Percentiles rank a stretch among this genome's conserved stretches.
Conservation (phyloP, 345 rosid genomes). For the Eucalyptus curtisii region DNA sequence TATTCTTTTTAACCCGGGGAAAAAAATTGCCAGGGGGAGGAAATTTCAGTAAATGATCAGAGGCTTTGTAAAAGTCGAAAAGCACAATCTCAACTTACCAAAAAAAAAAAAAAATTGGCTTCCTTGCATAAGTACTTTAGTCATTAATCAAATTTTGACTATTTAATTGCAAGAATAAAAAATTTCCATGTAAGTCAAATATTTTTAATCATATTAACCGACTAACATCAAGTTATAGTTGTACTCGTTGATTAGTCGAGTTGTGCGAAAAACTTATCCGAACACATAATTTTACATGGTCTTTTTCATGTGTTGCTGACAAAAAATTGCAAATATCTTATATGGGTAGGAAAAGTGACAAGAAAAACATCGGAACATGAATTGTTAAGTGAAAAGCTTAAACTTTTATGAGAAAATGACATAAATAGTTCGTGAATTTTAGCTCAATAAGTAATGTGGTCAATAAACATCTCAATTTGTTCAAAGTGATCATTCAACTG, state of each 20-base stretch:
- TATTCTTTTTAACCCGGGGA: neutral
- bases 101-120: neutral
- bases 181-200: fast-evolving
- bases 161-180: fast-evolving
- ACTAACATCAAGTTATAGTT: neutral
- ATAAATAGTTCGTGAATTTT: too few species aligned
- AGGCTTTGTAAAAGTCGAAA: neutral
- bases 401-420: neutral
- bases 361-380: neutral
- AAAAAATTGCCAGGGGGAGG: neutral
- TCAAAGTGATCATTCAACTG: fast-evolving
- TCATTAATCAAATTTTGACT: neutral
- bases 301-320: fast-evolving
- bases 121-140: fast-evolving
- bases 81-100: neutral
- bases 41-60: neutral
- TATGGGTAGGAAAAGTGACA: fast-evolving
- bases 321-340: neutral
- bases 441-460: fast-evolving
- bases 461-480: fast-evolving
- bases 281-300: neutral
- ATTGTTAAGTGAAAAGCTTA: neutral
- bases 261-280: fast-evolving
- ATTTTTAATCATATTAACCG: fast-evolving
- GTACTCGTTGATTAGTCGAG: fast-evolving